Evolutionary conservation across 257 asterid genomes (phyloP), one percentile per base, ranked within the genome.

Genomic region (Scutellaria baicalensis): DNA sequence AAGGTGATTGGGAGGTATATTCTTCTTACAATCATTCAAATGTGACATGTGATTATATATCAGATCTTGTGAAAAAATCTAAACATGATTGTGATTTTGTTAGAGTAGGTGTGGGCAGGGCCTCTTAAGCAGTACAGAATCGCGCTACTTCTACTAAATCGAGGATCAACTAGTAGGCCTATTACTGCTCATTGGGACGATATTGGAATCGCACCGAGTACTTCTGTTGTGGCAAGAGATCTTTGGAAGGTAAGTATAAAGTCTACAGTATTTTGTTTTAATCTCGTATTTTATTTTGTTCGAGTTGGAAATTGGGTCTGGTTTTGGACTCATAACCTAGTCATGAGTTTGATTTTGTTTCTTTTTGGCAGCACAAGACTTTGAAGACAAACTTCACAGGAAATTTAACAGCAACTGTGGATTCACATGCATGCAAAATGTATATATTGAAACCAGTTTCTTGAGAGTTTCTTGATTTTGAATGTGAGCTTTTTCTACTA

Each of bases 141-240:
- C 14, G 95, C 79, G 2, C 63, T 91, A 63, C 69, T 91, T 60
- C 83, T 91, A 64, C 81, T 89, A 14, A 91, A 91, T 59, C 86
- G 96, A 18, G 88, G 90, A n/a, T 35, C 87, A 20, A 1, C 1
- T 62, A 62, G 60, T 3, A 58, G 65, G 0, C 2, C 79, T 50
- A 78, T 87, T 9, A 81, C 89, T 3, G 95, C 95, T 14, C 84
- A 84, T 44, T 91, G 97, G 97, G 92, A 91, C 62, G 96, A 91
- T 20, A 78, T 89, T 0, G 97, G 95, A 9, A 49, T 91, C 55
- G 77, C 89, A 43, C 84, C 75, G 1, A 52, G 40, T 11, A 78
- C 81, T 44, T 12, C 64, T 47, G 89, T 83, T 6, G 18, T 50
- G 45, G 93, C 84, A 40, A 79, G 93, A 63, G 96, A 89, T 76